Evolutionary conservation across 177 flowering plant genomes (phyloP).

Genomic region (Vitis hybrid): DNA sequence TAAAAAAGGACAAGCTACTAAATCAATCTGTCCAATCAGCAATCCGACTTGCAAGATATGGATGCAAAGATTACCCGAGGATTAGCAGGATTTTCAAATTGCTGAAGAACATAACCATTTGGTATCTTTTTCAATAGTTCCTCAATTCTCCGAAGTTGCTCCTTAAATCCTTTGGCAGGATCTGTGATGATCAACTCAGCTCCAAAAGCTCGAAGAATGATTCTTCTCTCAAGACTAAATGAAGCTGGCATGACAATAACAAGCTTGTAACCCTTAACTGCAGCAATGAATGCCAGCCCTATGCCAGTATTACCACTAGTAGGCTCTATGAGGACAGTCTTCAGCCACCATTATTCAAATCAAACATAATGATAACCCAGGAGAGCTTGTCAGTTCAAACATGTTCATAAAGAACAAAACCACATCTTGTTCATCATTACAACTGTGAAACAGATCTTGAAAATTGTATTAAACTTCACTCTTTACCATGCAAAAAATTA

Average conservation of each 20-base stretch:
- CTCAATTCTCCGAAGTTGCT: conserved; percentile 37
- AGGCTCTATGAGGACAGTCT: conserved; percentile 48
- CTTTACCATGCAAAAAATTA: no score
- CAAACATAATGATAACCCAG: background rate
- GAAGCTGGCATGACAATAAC: conserved; percentile 45
- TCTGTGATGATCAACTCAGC: conserved; percentile 48
- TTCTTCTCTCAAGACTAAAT: conserved; percentile 47
- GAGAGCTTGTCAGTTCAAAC: background rate
- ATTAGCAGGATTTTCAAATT: conserved; percentile 35
- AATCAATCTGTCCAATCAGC: background rate
- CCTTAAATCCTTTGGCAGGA: conserved; percentile 47
- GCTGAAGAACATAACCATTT: conserved; percentile 35
- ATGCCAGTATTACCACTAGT: conserved; percentile 52
- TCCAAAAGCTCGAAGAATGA: conserved; percentile 49
- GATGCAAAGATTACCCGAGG: background rate
- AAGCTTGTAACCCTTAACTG: conserved; percentile 47
- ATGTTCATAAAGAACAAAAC: no score
- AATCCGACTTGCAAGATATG: no score
- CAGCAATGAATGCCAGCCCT: conserved; percentile 55
- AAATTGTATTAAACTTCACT: no score
- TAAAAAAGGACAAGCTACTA: no score
- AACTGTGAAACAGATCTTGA: no score
- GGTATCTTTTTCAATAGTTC: conserved; percentile 38
- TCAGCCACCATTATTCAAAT: background rate
- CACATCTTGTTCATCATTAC: no score